phyloP scores from a whole-genome alignment of 257 asterid genomes.

The Lithospermum erythrorhizon region DNA sequence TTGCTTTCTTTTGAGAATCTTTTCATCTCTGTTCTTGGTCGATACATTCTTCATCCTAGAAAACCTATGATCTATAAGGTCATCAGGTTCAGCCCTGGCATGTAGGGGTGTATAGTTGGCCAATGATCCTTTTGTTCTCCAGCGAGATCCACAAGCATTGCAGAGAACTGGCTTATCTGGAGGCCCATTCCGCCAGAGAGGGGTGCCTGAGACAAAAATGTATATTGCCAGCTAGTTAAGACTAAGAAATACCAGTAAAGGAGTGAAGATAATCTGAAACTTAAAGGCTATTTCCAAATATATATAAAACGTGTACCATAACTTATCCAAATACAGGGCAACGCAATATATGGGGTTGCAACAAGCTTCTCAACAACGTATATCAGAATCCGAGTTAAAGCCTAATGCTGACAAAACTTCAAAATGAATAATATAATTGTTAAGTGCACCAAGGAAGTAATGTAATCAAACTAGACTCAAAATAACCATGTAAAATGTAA shows the following conservation, averaged over 20 bases:
- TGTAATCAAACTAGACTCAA: too few species aligned
- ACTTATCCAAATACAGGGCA: too few species aligned
- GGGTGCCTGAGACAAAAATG: slow-evolving; percentile 59
- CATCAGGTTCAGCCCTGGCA: slow-evolving; percentile 77
- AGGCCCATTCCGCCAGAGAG: slow-evolving; percentile 99
- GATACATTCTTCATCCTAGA: slow-evolving; percentile 45
- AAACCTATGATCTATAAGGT: slow-evolving; percentile 47
- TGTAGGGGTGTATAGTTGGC: slow-evolving; percentile 89
- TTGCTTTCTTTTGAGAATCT: slow-evolving; percentile 56
- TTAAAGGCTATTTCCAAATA: not conserved
- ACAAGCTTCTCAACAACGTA: too few species aligned
- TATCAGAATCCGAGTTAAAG: too few species aligned
- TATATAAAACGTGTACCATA: too few species aligned
- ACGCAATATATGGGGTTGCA: too few species aligned
- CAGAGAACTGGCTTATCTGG: slow-evolving; percentile 97
- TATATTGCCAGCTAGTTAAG: not conserved
- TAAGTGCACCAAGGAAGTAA: too few species aligned
- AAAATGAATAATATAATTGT: too few species aligned
- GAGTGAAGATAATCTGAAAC: not conserved
- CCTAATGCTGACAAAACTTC: too few species aligned
- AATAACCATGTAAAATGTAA: too few species aligned
- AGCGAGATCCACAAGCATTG: slow-evolving; percentile 98
- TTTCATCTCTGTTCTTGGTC: slow-evolving; percentile 51
- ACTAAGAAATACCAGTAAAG: not conserved
- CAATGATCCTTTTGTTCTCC: slow-evolving; percentile 96